Conservation (phyloP, 805 yeast genomes). For the Suhomyces prunicola region DNA sequence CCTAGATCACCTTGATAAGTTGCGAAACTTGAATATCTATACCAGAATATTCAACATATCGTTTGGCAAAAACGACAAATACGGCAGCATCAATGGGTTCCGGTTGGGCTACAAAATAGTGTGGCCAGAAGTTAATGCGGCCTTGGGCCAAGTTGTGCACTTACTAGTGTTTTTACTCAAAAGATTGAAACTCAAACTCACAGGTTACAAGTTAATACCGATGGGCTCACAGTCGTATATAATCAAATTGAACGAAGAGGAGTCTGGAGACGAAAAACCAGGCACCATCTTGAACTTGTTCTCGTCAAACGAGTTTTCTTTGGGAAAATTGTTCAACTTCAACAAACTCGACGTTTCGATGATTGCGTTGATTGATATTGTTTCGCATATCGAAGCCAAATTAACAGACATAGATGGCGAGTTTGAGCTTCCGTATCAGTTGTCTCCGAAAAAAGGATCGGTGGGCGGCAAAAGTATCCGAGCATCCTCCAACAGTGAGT, state of each 20-base stretch:
- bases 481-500: slow-evolving; percentile 68
- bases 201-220: slow-evolving; percentile 67
- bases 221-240: slow-evolving; percentile 82
- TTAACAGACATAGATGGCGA: slow-evolving; percentile 47
- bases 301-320: slow-evolving; percentile 69
- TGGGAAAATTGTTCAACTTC: slow-evolving; percentile 68
- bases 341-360: slow-evolving; percentile 77
- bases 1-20: slow-evolving; percentile 61
- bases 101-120: slow-evolving; percentile 77
- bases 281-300: slow-evolving; percentile 52
- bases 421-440: slow-evolving; percentile 70
- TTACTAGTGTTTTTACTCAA: slow-evolving; percentile 62
- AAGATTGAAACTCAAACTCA: slow-evolving; percentile 52
- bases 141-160: slow-evolving; percentile 78
- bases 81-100: slow-evolving; percentile 84
- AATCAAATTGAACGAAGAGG: slow-evolving; percentile 44
- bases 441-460: slow-evolving; percentile 53
- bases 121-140: slow-evolving; percentile 91
- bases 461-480: slow-evolving; percentile 78
- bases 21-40: slow-evolving; percentile 77
- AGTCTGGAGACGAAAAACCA: slow-evolving; percentile 10
- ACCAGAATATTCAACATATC: slow-evolving; percentile 81
- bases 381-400: slow-evolving; percentile 48
- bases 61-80: slow-evolving; percentile 61
- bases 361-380: slow-evolving; percentile 69